Conservation (phyloP, 169 alveolate genomes). For the Plasmodium gonderi region DNA sequence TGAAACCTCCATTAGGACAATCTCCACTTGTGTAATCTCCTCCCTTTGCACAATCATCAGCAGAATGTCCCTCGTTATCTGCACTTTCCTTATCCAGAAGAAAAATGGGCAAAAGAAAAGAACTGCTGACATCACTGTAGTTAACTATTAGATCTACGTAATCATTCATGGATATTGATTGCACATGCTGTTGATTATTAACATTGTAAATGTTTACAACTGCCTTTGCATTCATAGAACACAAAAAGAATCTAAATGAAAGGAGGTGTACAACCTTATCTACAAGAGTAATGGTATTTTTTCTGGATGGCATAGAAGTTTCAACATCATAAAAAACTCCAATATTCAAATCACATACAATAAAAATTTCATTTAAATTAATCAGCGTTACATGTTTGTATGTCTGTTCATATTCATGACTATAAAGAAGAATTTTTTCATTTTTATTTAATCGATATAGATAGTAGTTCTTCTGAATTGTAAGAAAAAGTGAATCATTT, state of each 20-base stretch:
- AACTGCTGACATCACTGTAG: neutral
- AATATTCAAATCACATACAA: slow-evolving; percentile 59
- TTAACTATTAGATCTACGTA: neutral
- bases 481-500: slow-evolving; percentile 21
- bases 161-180: neutral
- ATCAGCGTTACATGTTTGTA: slow-evolving; percentile 48
- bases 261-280: neutral
- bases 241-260: slow-evolving; percentile 38
- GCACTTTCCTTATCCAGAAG: neutral
- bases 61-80: neutral
- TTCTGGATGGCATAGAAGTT: slow-evolving; percentile 65
- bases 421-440: slow-evolving; percentile 25
- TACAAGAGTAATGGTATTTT: slow-evolving; percentile 24
- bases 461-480: slow-evolving; percentile 27
- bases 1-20: neutral
- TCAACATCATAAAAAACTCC: slow-evolving; percentile 63
- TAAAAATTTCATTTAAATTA: slow-evolving; percentile 41
- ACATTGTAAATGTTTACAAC: slow-evolving; percentile 19
- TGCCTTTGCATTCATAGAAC: slow-evolving; percentile 14
- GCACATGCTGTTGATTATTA: slow-evolving; percentile 62
- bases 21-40: neutral
- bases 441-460: slow-evolving; percentile 10
- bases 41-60: neutral
- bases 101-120: neutral
- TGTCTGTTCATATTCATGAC: slow-evolving; percentile 56